A percentile compares a stretch with the other conserved stretches of the same genome.
These are phyloP conservation scores for Cercospora janseana DNA, from an alignment of 2,329 filamentous ascomycete genomes.

Conservation along the genomic window DNA sequence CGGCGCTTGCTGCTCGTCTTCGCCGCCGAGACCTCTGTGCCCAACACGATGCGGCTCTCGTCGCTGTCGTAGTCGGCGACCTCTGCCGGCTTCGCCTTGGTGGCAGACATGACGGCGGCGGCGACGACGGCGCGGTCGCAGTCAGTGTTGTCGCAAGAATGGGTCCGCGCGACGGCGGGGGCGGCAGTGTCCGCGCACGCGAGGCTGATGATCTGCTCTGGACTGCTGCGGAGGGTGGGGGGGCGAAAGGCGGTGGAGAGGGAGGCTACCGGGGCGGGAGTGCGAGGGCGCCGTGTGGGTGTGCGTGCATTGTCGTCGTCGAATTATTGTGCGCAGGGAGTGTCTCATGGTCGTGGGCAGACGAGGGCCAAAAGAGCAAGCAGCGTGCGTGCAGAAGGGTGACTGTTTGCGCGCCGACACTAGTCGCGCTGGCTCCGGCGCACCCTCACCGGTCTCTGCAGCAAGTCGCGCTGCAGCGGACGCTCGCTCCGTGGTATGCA, in stretches of 20 bases:
- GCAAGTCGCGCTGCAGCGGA: too few species aligned
- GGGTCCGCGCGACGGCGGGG: conserved; percentile 12
- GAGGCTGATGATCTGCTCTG: background rate
- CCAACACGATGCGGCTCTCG: conserved; percentile 43
- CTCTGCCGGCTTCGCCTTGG: conserved; percentile 23
- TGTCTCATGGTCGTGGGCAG: conserved; percentile 23
- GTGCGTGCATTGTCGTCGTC: conserved; percentile 28
- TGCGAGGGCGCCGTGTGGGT: conserved; percentile 9
- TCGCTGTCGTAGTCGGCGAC: conserved; percentile 47
- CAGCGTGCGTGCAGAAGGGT: conserved; percentile 26
- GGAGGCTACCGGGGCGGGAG: background rate
- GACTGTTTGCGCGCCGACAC: conserved; percentile 32
- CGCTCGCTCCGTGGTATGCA: too few species aligned
- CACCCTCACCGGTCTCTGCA: conserved; percentile 20
- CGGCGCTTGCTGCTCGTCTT: conserved; percentile 41
- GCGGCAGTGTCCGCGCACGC: conserved; percentile 9
- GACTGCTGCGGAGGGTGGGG: conserved; percentile 4
- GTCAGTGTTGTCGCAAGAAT: conserved; percentile 3
- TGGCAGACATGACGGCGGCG: conserved; percentile 13
- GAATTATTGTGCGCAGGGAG: conserved; percentile 28
- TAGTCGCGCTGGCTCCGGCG: conserved; percentile 1
- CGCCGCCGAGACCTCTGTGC: conserved; percentile 48
- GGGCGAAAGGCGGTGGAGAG: background rate
- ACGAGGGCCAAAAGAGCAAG: conserved; percentile 13
- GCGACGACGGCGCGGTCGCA: conserved; percentile 6